Evolutionary conservation across 1,284 basidiomycete species (phyloP).

Genomic region (Grifola frondosa): DNA sequence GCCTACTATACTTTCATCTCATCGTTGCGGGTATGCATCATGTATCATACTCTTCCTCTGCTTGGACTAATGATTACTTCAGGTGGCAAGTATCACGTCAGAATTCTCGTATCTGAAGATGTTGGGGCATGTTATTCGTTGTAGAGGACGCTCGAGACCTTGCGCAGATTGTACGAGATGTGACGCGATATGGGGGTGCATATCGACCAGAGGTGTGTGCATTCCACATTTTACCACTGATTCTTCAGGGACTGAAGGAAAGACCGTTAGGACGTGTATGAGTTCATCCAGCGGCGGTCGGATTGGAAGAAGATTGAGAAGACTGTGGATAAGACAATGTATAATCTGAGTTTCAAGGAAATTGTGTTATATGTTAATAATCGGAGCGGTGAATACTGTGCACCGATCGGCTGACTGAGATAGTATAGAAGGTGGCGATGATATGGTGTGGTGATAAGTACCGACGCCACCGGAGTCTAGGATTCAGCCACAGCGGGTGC

Average conservation of each 20-base stretch:
- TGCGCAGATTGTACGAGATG: slow-evolving; percentile 92
- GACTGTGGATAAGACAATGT: slow-evolving; percentile 93
- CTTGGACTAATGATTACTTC: neutral
- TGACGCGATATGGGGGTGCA: slow-evolving; percentile 89
- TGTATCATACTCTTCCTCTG: neutral
- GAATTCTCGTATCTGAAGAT: slow-evolving; percentile 96
- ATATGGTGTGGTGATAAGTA: too few relatives aligned
- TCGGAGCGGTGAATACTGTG: too few relatives aligned
- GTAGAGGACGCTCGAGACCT: slow-evolving; percentile 92
- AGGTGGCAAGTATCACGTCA: slow-evolving; percentile 58
- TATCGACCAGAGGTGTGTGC: slow-evolving; percentile 80
- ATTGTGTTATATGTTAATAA: slow-evolving; percentile 66
- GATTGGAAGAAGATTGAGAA: slow-evolving; percentile 99
- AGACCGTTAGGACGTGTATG: slow-evolving; percentile 79
- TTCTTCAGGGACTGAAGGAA: neutral
- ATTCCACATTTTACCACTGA: slow-evolving; percentile 20
- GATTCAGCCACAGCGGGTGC: too few relatives aligned
- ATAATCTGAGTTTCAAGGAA: slow-evolving; percentile 89
- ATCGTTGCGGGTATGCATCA: slow-evolving; percentile 62
- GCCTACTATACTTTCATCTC: slow-evolving; percentile 88
- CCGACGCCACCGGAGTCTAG: too few relatives aligned
- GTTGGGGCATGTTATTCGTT: slow-evolving; percentile 93
- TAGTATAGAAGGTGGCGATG: too few relatives aligned
- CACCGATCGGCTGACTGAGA: too few relatives aligned
- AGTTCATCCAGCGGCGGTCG: slow-evolving; percentile 88